Conservation (phyloP, 1,284 basidiomycete genomes). For the Rhodotorula sp. region DNA sequence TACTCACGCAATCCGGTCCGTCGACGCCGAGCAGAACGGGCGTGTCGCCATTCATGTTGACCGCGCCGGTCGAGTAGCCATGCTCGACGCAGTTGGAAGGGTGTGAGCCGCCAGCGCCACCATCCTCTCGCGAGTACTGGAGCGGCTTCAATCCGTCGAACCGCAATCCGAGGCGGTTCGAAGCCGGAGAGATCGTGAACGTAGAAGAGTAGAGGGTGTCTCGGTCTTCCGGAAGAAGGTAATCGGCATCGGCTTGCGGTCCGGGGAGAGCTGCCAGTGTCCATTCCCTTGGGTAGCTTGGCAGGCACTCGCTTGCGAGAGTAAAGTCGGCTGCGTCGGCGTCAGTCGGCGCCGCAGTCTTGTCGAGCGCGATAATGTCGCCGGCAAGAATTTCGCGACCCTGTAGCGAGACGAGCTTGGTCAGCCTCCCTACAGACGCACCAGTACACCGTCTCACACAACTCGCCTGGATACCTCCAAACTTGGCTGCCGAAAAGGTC, state of each 20-base stretch:
- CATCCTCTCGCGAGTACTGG: slow-evolving; percentile 57
- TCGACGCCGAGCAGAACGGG: slow-evolving; percentile 66
- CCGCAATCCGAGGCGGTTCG: slow-evolving; percentile 50
- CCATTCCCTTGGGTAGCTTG: slow-evolving; percentile 52
- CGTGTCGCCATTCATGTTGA: slow-evolving; percentile 68
- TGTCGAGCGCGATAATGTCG: slow-evolving; percentile 55
- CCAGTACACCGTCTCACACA: neutral
- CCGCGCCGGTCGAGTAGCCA: slow-evolving; percentile 57
- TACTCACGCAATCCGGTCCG: slow-evolving; percentile 56
- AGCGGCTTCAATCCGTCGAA: slow-evolving; percentile 54
- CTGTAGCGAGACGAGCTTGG: neutral
- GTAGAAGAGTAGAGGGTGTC: slow-evolving; percentile 55
- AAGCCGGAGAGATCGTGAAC: slow-evolving; percentile 58
- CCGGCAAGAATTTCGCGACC: slow-evolving; percentile 56
- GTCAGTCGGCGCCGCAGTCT: neutral
- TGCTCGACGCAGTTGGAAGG: slow-evolving; percentile 66
- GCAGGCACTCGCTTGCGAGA: neutral
- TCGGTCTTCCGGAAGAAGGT: slow-evolving; percentile 57
- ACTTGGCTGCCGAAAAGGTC: slow-evolving; percentile 45
- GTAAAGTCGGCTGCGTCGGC: neutral
- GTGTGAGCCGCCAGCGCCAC: slow-evolving; percentile 70
- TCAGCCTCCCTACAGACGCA: neutral
- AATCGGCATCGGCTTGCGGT: slow-evolving; percentile 64
- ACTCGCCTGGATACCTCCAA: slow-evolving; percentile 47
- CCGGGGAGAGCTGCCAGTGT: slow-evolving; percentile 61